Conservation (phyloP, 345 rosid species). For the Lepidium didymum region DNA sequence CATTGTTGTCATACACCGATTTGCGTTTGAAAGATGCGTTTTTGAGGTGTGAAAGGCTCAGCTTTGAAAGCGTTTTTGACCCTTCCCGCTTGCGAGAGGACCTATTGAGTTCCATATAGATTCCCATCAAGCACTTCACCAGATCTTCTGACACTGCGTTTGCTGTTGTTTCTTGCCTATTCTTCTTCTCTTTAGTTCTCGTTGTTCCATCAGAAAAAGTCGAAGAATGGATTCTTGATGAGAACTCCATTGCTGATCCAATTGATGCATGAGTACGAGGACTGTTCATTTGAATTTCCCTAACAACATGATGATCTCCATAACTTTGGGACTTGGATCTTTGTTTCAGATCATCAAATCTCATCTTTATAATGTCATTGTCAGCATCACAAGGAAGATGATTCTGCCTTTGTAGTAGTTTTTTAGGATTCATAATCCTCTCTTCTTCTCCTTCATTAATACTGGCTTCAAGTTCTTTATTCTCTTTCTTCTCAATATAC, state of each 20-base stretch:
- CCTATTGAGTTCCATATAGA: constrained; percentile 59
- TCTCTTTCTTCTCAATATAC: constrained; percentile 39
- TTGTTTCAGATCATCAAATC: constrained; percentile 27
- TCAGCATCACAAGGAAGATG: constrained; percentile 29
- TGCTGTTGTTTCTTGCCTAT: constrained; percentile 27
- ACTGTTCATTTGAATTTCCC: constrained; percentile 34
- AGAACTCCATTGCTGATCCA: constrained; percentile 54
- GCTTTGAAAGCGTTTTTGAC: constrained; percentile 49
- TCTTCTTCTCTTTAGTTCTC: constrained; percentile 9
- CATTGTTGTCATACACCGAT: constrained; percentile 28
- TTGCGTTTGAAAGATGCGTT: constrained; percentile 33
- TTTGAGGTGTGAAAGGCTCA: constrained; percentile 26
- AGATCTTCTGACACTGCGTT: constrained; percentile 70
- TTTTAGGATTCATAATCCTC: constrained; percentile 34
- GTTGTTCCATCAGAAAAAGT: constrained; percentile 38
- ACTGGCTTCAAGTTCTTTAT: constrained; percentile 17
- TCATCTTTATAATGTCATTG: constrained; percentile 10
- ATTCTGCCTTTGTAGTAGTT: constrained; percentile 25
- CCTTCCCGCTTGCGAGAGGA: constrained; percentile 35
- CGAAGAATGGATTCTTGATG: constrained; percentile 39
- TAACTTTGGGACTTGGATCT: constrained; percentile 45
- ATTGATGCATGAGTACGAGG: constrained; percentile 48
- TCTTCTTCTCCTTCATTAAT: constrained; percentile 31
- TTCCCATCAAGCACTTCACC: constrained; percentile 55
- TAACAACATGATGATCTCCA: constrained; percentile 26